Percentiles rank a stretch among this genome's conserved stretches.
phyloP scores from a whole-genome alignment of 805 yeast genomes.

The Candida andamanensis region DNA sequence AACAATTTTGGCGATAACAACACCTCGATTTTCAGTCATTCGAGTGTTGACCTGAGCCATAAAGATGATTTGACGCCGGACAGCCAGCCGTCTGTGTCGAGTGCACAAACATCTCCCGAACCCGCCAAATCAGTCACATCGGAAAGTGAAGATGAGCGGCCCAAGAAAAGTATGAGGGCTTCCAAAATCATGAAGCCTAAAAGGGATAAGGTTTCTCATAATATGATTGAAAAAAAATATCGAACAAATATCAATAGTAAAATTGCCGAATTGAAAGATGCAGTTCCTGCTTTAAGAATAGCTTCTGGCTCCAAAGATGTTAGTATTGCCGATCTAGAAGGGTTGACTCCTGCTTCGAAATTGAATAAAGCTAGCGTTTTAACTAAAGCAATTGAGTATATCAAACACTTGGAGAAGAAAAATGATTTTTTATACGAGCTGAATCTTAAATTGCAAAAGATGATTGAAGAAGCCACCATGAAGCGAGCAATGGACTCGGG shows the following conservation, averaged over 20 bases:
- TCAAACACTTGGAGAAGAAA: slow-evolving; percentile 64
- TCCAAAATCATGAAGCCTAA: slow-evolving; percentile 1
- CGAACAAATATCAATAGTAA: slow-evolving; percentile 72
- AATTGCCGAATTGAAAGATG: slow-evolving; percentile 63
- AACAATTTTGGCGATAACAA: slow-evolving; percentile 2
- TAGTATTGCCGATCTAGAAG: slow-evolving; percentile 51
- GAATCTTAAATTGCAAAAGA: slow-evolving; percentile 37
- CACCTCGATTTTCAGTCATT: slow-evolving; percentile 1
- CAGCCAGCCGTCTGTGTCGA: slow-evolving; percentile 14
- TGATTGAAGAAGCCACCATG: slow-evolving; percentile 30
- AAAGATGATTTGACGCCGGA: slow-evolving; percentile 16
- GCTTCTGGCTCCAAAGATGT: slow-evolving; percentile 44
- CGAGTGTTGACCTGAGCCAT: slow-evolving; percentile 4
- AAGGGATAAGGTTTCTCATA: slow-evolving; percentile 49
- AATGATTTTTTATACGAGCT: slow-evolving; percentile 46
- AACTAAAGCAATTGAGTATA: slow-evolving; percentile 73
- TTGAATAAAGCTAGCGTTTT: slow-evolving; percentile 73
- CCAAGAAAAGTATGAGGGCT: neutral
- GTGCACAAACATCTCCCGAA: slow-evolving; percentile 20
- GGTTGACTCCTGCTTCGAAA: slow-evolving; percentile 70
- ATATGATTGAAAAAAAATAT: slow-evolving; percentile 77
- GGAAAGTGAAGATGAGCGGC: neutral
- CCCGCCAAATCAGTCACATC: slow-evolving; percentile 1
- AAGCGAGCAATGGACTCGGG: slow-evolving; percentile 17
- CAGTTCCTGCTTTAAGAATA: slow-evolving; percentile 71